Conservation (phyloP, 2,329 filamentous ascomycete genomes). For the Peltaster fructicola region DNA sequence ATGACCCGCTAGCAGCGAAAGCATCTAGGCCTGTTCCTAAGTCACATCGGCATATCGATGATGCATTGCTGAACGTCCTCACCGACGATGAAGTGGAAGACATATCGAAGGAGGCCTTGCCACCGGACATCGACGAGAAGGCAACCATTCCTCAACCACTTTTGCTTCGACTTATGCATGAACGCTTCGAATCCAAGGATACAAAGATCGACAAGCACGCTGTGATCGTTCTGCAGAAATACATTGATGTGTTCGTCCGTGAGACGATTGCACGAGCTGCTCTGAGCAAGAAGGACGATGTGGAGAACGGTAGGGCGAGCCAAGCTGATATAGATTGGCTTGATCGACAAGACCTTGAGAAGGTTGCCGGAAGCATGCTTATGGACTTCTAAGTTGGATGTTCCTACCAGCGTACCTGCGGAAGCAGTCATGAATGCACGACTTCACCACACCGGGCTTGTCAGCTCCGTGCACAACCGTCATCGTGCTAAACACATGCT, state of each 20-base stretch:
- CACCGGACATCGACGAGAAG: not conserved
- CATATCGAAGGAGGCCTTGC: not conserved
- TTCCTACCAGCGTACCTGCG: too few relatives aligned
- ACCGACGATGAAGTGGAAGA: too few relatives aligned
- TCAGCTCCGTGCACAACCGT: too few relatives aligned
- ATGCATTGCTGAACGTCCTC: not conserved
- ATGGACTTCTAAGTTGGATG: slow-evolving; percentile 63
- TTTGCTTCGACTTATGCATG: slow-evolving; percentile 58
- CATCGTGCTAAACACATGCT: too few relatives aligned
- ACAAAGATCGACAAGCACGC: slow-evolving; percentile 64
- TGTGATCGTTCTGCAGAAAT: slow-evolving; percentile 59
- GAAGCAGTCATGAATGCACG: too few relatives aligned
- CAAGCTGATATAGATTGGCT: slow-evolving; percentile 21
- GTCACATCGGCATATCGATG: slow-evolving; percentile 5
- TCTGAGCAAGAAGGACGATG: slow-evolving; percentile 41
- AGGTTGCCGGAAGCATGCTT: slow-evolving; percentile 65
- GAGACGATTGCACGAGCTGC: slow-evolving; percentile 71
- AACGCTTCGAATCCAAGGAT: slow-evolving; percentile 54
- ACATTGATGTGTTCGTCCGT: slow-evolving; percentile 78
- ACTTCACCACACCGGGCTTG: too few relatives aligned
- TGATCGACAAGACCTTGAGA: slow-evolving; percentile 78
- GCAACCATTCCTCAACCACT: slow-evolving; percentile 50
- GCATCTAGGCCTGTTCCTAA: slow-evolving; percentile 1
- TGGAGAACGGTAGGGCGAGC: slow-evolving; percentile 16
- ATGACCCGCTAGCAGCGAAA: slow-evolving; percentile 9